Evolutionary conservation across 495 filamentous ascomycete species (phyloP), one percentile per base, ranked within the genome.

Genomic region (Penicillium soppii): DNA sequence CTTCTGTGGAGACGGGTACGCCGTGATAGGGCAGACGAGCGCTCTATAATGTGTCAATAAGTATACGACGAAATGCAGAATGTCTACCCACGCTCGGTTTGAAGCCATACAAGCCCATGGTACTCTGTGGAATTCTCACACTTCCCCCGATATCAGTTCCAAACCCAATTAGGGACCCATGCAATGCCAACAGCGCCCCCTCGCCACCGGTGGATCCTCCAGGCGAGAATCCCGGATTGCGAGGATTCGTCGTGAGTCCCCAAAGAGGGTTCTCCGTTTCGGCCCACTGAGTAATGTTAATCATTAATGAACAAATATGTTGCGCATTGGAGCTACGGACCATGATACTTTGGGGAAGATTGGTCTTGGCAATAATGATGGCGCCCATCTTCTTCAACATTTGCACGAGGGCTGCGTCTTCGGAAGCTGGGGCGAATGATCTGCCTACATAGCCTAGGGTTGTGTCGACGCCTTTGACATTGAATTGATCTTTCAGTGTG

Each of bases 181-280:
- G 71, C 45, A 87, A 65, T 5, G 75, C 81, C 22, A 88, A 57
- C 27, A 89, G 62, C 3, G 77, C 81, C 3, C 70, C 80, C 61
- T 89, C 86, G 15, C 87, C 87, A 7, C 85, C 84, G 0, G 81
- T 80, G 10, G 78, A 82, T 3, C 85, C 86, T 4, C 85, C 84
- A 0, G 78, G 52, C 0, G 78, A 81, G 13, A 73, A 66, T 5
- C 57, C 60, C 43, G 71, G 67, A 46, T 81, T 70, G 5, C 68
- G 54, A n/a, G 79, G 73, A 47, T 81, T 80, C 2, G 64, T 57
- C 0, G 78, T 82, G 16, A 77, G 56, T n/a, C 78, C 77, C 68
- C 76, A 81, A 1, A 82, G 65, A 16, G 77, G 78, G 56, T 80
- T 81, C 15, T 77, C 72, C 0, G 78, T 82, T 53, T 81, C 79